Conservation (phyloP, 768 basidiomycete species). For the Boletus sp. region DNA sequence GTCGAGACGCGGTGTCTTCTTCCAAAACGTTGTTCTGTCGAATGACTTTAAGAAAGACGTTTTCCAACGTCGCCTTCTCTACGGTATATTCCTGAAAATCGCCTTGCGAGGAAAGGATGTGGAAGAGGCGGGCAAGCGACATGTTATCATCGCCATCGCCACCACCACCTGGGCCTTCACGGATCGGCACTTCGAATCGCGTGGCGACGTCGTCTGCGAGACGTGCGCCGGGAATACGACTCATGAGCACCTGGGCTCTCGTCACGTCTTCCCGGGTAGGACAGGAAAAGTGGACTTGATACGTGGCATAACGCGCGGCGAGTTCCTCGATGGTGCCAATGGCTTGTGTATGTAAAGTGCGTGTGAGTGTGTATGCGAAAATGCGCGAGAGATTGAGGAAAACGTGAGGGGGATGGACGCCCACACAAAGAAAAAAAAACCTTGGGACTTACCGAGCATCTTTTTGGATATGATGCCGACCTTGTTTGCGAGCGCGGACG, state of each 20-base stretch:
- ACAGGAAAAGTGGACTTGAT: conserved; percentile 75
- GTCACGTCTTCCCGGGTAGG: conserved; percentile 57
- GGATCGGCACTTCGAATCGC: conserved; percentile 67
- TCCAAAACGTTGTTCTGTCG: conserved; percentile 57
- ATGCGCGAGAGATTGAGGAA: background rate
- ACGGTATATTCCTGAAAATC: conserved; percentile 67
- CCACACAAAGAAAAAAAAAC: no score
- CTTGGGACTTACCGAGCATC: conserved; percentile 51
- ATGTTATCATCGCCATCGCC: conserved; percentile 14
- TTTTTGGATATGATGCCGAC: conserved; percentile 74
- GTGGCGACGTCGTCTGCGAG: conserved; percentile 74
- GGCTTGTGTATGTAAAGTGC: no score
- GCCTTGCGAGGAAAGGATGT: conserved; percentile 46
- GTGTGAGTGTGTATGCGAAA: background rate
- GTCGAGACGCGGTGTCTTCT: conserved; percentile 30
- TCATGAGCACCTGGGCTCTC: conserved; percentile 59
- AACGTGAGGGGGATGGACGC: background rate
- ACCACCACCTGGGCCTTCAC: background rate
- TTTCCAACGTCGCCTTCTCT: conserved; percentile 67
- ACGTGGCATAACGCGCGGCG: conserved; percentile 63
- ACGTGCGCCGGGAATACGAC: conserved; percentile 56
- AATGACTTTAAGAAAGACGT: conserved; percentile 70
- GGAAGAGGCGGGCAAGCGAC: conserved; percentile 59
- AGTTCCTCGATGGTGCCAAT: conserved; percentile 64
- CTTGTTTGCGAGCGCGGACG: conserved; percentile 69